Base-by-base conservation (phyloP, 2,329 filamentous ascomycete species). In the Ascochyta pisi region DNA sequence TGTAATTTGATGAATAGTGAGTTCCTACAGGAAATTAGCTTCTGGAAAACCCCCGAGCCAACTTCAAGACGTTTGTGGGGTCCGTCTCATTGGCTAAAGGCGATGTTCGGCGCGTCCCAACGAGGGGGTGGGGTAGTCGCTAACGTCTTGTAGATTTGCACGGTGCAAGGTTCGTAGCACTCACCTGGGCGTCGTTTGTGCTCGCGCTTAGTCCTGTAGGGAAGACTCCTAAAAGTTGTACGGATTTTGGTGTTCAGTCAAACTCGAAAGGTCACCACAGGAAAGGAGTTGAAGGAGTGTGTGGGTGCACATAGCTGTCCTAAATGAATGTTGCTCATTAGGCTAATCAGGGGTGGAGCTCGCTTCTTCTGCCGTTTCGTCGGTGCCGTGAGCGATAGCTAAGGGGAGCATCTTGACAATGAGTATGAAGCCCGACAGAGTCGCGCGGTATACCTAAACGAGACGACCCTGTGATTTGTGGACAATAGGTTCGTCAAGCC, bases 341-440 rank as follows among this genome's bases (percentile, higher is more conserved):
- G 71, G 64, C 70, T 74, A 74, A 73, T 73, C 43, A 69, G 57
- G 50, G 51, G 65, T 62, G 57, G 60, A 64, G 44, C 54, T 49
- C 62, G 50, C 57, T 51, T 62, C 65, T 70, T 70, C 58, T 65
- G 59, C 64, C 68, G 66, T 41, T 59, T 57, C 60, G 54, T 60
- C 38, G 50, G 48, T 58, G 26, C 34, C 31, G 35, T 41, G 49
- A 42, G 55, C 58, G 49, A 43, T 47, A 38, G 10, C 29, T 19
- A 46, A 46, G 48, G 54, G 37, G 13, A 54, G 33, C 46, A 44
- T 63, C 56, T 54, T 57, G 54, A 54, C 49, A 57, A 59, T 31
- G 41, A 58, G 61, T 63, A 63, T 59, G 58, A 55, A 58, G 50
- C 37, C 58, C 61, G 59, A 57, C 49, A 54, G 57, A 35, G 55